These are phyloP conservation scores for Cadophora sp. DNA, from an alignment of 2,329 filamentous ascomycete genomes.

Conservation along the genomic window DNA sequence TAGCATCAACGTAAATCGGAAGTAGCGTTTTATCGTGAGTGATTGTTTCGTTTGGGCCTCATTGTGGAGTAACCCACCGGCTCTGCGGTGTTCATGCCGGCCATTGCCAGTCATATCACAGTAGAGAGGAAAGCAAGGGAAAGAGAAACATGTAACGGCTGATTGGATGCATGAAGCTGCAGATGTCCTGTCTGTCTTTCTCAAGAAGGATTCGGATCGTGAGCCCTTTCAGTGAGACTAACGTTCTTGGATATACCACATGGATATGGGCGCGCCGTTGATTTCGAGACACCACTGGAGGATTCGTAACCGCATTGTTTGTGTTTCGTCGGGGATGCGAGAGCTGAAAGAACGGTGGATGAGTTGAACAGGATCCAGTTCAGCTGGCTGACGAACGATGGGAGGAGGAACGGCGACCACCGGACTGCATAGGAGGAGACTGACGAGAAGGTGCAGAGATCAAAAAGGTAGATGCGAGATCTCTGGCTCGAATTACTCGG, in stretches of 20 bases:
- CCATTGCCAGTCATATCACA: background rate
- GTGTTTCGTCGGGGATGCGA: slow-evolving; percentile 3
- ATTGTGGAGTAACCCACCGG: background rate
- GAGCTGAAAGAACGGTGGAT: slow-evolving; percentile 15
- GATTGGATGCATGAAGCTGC: background rate
- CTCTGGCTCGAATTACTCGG: background rate
- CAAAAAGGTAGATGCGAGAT: background rate
- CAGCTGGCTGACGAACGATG: slow-evolving; percentile 17
- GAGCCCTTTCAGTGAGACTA: background rate
- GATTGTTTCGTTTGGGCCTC: background rate
- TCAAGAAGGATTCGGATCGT: background rate
- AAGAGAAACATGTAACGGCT: background rate
- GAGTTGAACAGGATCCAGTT: background rate
- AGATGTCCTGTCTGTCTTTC: background rate
- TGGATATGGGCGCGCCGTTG: slow-evolving; percentile 7
- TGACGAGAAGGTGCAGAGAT: background rate
- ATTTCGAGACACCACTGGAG: slow-evolving; percentile 5
- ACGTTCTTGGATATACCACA: background rate
- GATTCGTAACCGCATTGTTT: background rate
- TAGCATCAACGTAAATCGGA: background rate
- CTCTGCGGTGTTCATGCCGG: background rate
- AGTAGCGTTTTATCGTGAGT: slow-evolving; percentile 8
- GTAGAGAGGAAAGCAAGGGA: background rate
- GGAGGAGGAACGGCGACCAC: background rate
- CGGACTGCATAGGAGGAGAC: background rate